These are phyloP conservation scores for Exophiala sideris DNA, from an alignment of 2,329 filamentous ascomycete species.

Conservation along the genomic window DNA sequence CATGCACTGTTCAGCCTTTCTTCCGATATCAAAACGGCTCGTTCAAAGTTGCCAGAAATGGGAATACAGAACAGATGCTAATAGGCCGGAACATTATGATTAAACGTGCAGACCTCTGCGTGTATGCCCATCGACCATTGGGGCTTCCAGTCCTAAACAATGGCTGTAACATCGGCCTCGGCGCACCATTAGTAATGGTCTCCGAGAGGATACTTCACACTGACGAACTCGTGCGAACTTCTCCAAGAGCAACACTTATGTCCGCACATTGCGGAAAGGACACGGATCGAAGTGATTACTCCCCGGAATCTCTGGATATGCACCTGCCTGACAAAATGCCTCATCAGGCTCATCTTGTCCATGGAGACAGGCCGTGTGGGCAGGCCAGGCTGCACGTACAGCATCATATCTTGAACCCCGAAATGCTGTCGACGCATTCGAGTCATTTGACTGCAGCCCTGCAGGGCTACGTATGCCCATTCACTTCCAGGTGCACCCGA, in stretches of 20 bases:
- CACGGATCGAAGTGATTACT: too few relatives aligned
- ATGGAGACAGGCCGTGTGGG: too few relatives aligned
- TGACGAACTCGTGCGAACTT: too few relatives aligned
- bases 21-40: background rate
- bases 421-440: too few relatives aligned
- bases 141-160: background rate
- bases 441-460: too few relatives aligned
- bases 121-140: background rate
- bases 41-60: conserved; percentile 5
- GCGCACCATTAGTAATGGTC: background rate
- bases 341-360: too few relatives aligned
- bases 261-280: background rate
- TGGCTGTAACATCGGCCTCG: background rate
- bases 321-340: too few relatives aligned
- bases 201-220: background rate
- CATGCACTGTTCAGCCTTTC: conserved; percentile 12
- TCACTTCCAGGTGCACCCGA: too few relatives aligned
- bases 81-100: conserved; percentile 7
- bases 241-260: background rate
- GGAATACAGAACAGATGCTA: background rate
- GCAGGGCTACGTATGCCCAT: too few relatives aligned
- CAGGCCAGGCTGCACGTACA: too few relatives aligned
- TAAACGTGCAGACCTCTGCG: background rate
- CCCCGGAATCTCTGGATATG: too few relatives aligned
- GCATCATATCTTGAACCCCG: too few relatives aligned